These are phyloP conservation scores for Aegilops umbellulata DNA, from an alignment of 176 grass and related monocot genomes.

Conservation along the genomic window DNA sequence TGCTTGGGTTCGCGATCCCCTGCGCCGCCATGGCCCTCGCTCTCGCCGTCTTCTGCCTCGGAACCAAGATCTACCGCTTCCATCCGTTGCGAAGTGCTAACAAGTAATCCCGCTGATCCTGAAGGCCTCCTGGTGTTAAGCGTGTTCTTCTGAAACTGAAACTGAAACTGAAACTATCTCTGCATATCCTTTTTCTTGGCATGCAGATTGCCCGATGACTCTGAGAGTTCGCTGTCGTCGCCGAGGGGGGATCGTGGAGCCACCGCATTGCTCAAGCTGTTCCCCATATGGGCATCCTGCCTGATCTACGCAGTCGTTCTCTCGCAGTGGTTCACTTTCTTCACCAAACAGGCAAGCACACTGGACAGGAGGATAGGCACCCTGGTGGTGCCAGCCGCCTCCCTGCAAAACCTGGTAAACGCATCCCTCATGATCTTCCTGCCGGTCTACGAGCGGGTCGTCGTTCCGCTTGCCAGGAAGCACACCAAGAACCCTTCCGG, in stretches of 20 bases:
- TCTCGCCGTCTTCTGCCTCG: slow-evolving; percentile 44
- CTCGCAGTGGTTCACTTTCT: slow-evolving; percentile 53
- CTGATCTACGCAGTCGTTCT: slow-evolving; percentile 46
- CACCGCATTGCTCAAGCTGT: slow-evolving; percentile 27
- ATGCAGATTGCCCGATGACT: slow-evolving; percentile 29
- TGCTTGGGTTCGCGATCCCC: slow-evolving; percentile 44
- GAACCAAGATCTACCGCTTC: slow-evolving; percentile 34
- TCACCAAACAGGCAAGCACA: slow-evolving; percentile 70
- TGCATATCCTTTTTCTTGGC: neutral
- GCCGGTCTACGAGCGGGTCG: slow-evolving; percentile 45
- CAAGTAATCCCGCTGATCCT: neutral
- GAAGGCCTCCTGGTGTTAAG: neutral
- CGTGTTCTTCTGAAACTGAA: neutral
- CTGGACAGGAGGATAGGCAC: slow-evolving; percentile 49
- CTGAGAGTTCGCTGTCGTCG: neutral
- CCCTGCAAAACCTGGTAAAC: slow-evolving; percentile 49
- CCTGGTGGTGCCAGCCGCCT: slow-evolving; percentile 41
- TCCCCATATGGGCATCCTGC: slow-evolving; percentile 53
- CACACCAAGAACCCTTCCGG: slow-evolving; percentile 26
- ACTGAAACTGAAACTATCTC: neutral
- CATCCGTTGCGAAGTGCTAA: slow-evolving; percentile 8
- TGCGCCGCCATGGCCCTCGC: slow-evolving; percentile 36
- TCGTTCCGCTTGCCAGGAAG: slow-evolving; percentile 38
- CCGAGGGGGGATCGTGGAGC: neutral
- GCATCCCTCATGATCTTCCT: slow-evolving; percentile 22